phyloP scores from a whole-genome alignment of 2,329 filamentous ascomycete genomes.

The Xylariaceae sp. region DNA sequence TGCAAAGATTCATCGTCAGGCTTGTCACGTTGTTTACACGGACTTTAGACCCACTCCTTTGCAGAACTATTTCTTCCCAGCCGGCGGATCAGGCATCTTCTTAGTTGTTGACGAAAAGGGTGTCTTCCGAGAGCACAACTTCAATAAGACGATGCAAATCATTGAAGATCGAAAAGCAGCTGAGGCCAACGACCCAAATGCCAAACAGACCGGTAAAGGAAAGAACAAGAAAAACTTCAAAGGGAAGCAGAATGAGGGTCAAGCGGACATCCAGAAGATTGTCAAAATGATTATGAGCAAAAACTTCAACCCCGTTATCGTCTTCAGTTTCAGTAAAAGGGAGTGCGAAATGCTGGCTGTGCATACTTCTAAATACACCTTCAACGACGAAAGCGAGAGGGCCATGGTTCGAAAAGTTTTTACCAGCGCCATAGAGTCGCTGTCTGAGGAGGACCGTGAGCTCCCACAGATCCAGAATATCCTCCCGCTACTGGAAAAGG shows the following conservation, averaged over 20 bases:
- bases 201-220: slow-evolving; percentile 83
- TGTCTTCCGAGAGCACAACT: slow-evolving; percentile 94
- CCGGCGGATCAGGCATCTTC: slow-evolving; percentile 90
- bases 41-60: slow-evolving; percentile 96
- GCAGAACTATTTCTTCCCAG: slow-evolving; percentile 97
- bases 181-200: slow-evolving; percentile 78
- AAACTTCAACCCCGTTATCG: slow-evolving; percentile 96
- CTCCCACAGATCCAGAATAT: slow-evolving; percentile 92
- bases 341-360: slow-evolving; percentile 93
- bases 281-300: slow-evolving; percentile 99
- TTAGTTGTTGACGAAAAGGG: slow-evolving; percentile 97
- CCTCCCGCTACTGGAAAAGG: slow-evolving; percentile 83
- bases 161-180: slow-evolving; percentile 88
- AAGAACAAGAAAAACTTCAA: slow-evolving; percentile 94
- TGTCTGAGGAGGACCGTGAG: slow-evolving; percentile 88
- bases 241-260: slow-evolving; percentile 73
- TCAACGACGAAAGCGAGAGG: slow-evolving; percentile 97
- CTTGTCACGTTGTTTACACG: slow-evolving; percentile 98
- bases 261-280: slow-evolving; percentile 93
- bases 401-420: slow-evolving; percentile 95
- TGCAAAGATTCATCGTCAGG: slow-evolving; percentile 94
- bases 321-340: slow-evolving; percentile 99
- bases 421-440: slow-evolving; percentile 85
- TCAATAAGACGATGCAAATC: slow-evolving; percentile 91
- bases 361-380: slow-evolving; percentile 82